These are phyloP conservation scores for Lachancea cidri DNA, from an alignment of 805 yeast genomes.

Conservation along the genomic window DNA sequence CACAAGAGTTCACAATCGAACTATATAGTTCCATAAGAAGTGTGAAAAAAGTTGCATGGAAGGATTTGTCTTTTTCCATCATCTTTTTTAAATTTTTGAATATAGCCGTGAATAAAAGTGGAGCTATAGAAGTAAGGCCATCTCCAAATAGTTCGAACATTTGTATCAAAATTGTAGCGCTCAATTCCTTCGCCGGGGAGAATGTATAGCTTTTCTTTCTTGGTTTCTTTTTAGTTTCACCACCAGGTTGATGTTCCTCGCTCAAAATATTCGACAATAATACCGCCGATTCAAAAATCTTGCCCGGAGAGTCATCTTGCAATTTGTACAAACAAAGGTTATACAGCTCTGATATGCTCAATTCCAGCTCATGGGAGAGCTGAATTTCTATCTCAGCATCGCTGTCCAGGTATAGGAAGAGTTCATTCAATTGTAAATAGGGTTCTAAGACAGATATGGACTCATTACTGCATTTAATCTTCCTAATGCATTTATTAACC, in stretches of 20 bases:
- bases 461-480: neutral
- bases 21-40: constrained; percentile 20
- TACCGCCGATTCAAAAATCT: constrained; percentile 27
- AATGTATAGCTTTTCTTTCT: constrained; percentile 20
- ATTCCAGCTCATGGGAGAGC: neutral
- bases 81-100: constrained; percentile 34
- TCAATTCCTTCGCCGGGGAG: constrained; percentile 27
- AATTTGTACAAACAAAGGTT: constrained; percentile 13
- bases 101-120: constrained; percentile 27
- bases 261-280: constrained; percentile 22
- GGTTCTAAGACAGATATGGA: neutral
- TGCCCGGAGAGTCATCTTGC: constrained; percentile 16
- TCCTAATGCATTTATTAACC: constrained; percentile 1
- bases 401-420: neutral
- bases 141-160: constrained; percentile 33
- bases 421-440: neutral
- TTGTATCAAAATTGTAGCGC: constrained; percentile 26
- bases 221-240: constrained; percentile 14
- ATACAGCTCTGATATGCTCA: constrained; percentile 19
- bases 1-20: constrained; percentile 19
- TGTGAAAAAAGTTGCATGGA: constrained; percentile 29
- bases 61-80: constrained; percentile 27
- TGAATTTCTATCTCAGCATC: neutral
- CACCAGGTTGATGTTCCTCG: constrained; percentile 23
- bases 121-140: constrained; percentile 32